Conservation (phyloP, 2,329 filamentous ascomycete species). For the Trichoderma aggressivum region DNA sequence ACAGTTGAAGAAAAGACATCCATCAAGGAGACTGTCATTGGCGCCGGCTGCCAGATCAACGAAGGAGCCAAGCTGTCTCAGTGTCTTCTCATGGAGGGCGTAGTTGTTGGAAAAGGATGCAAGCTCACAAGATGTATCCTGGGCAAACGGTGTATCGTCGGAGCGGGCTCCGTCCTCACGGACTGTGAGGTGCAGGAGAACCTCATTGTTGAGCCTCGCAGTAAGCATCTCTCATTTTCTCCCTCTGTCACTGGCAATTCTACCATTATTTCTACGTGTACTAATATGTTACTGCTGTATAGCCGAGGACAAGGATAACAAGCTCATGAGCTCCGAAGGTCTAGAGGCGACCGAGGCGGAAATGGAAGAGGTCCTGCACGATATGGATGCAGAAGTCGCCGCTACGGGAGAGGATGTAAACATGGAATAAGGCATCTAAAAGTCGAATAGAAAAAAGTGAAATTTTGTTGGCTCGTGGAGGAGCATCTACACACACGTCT, state of each 20-base stretch:
- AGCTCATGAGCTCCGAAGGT: conserved; percentile 65
- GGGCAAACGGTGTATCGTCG: conserved; percentile 75
- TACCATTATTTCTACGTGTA: background rate
- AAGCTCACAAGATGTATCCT: conserved; percentile 86
- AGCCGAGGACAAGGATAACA: conserved; percentile 66
- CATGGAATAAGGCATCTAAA: conserved; percentile 14
- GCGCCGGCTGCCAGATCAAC: conserved; percentile 80
- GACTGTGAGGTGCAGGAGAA: conserved; percentile 94
- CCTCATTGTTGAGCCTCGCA: conserved; percentile 74
- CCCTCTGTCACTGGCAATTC: too few species aligned
- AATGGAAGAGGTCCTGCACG: conserved; percentile 51
- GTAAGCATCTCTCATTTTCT: conserved; percentile 45
- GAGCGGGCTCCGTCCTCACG: conserved; percentile 74
- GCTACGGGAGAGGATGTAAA: conserved; percentile 23
- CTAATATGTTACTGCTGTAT: conserved; percentile 17
- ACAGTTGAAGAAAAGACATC: conserved; percentile 83
- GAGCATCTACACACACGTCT: background rate
- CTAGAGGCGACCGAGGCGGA: conserved; percentile 63
- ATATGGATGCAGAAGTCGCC: conserved; percentile 39
- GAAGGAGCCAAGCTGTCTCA: conserved; percentile 82
- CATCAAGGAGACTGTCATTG: conserved; percentile 90
- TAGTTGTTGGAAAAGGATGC: conserved; percentile 76
- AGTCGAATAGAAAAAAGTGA: background rate
- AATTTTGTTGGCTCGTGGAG: background rate
- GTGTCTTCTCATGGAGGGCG: conserved; percentile 90